These are phyloP conservation scores for Besnoitia besnoiti DNA, from an alignment of 169 alveolate genomes.

Conservation along the genomic window DNA sequence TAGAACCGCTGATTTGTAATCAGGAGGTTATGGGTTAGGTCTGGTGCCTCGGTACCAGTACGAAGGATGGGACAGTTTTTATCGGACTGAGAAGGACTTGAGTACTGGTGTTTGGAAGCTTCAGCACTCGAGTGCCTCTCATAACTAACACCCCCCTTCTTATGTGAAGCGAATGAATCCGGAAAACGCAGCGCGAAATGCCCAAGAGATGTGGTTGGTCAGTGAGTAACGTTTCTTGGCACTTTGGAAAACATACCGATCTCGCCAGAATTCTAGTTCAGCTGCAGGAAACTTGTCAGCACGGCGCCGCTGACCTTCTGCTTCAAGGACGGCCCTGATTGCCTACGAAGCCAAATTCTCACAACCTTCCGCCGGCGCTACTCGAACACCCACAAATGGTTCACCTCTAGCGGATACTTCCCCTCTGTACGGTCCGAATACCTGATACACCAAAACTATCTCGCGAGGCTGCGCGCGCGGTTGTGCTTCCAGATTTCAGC, in stretches of 20 bases:
- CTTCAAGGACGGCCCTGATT: not conserved
- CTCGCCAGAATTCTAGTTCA: constrained; percentile 74
- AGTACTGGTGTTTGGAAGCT: no score
- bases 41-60: no score
- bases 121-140: not conserved
- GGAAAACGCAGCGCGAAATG: not conserved
- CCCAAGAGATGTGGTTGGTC: no score
- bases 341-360: not conserved
- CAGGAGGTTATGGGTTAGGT: not conserved
- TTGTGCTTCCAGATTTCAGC: no score
- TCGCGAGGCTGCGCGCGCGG: no score
- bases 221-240: not conserved
- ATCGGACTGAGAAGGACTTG: no score
- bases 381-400: no score
- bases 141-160: not conserved
- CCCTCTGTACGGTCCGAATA: no score
- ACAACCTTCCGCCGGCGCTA: no score
- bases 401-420: no score
- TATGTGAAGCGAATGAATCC: not conserved
- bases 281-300: constrained; percentile 68
- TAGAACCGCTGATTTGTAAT: not conserved
- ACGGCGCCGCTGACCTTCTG: not conserved
- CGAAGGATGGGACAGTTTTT: no score
- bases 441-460: no score
- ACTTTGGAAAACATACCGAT: not conserved